A percentile compares a stretch with the other conserved stretches of the same genome.
Conservation (phyloP, 2,329 filamentous ascomycete species). For the Graphiopsis chlorocephala region DNA sequence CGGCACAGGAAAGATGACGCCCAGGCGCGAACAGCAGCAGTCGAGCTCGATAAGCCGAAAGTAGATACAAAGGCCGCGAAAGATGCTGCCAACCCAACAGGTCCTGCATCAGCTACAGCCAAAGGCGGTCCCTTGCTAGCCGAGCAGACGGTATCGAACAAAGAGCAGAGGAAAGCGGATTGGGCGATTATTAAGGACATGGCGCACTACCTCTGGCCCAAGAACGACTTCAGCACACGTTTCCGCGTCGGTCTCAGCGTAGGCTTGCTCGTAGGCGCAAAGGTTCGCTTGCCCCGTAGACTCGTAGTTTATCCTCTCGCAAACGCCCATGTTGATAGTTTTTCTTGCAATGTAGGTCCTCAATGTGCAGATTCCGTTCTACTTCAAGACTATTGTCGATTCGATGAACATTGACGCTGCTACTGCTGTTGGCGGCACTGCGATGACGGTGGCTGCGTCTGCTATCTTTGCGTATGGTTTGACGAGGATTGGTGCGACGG, state of each 20-base stretch:
- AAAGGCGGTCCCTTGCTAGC: constrained; percentile 59
- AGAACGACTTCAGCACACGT: constrained; percentile 77
- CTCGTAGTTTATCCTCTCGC: not conserved
- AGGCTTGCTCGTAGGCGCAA: constrained; percentile 78
- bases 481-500: constrained; percentile 79
- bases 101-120: constrained; percentile 31
- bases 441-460: constrained; percentile 81
- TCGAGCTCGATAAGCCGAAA: constrained; percentile 25
- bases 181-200: constrained; percentile 99
- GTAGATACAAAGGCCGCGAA: constrained; percentile 34
- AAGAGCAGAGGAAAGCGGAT: constrained; percentile 92
- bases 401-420: constrained; percentile 94
- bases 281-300: constrained; percentile 50
- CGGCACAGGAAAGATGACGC: constrained; percentile 44
- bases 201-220: constrained; percentile 94
- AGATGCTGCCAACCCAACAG: constrained; percentile 28
- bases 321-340: constrained; percentile 32
- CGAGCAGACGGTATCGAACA: constrained; percentile 64
- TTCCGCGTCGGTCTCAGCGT: constrained; percentile 83
- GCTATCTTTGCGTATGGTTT: constrained; percentile 90
- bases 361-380: constrained; percentile 97
- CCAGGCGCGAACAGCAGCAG: constrained; percentile 26
- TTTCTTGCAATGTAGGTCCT: constrained; percentile 53
- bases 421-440: constrained; percentile 75
- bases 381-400: constrained; percentile 98